Evolutionary conservation across 2,329 filamentous ascomycete species (phyloP).

Genomic region (Sclerotiophoma versabilis): DNA sequence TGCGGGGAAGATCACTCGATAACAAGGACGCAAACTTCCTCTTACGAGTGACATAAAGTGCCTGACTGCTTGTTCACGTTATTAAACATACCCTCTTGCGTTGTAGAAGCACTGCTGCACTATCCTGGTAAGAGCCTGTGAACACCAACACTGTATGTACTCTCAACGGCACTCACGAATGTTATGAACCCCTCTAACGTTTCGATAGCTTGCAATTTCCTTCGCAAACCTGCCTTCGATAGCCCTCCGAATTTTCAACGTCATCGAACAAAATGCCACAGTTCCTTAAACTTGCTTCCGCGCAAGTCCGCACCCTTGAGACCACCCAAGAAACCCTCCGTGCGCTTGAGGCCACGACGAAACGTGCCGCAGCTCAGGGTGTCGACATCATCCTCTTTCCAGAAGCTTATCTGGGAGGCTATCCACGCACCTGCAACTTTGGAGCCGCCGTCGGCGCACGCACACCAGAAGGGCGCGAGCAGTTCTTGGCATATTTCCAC

Average conservation of each 20-base stretch:
- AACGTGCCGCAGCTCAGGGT: conserved; percentile 65
- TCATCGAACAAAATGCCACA: conserved; percentile 46
- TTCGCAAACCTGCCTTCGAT: not conserved
- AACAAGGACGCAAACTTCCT: not conserved
- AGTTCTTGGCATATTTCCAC: conserved; percentile 82
- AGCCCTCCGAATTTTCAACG: not conserved
- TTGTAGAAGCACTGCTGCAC: not conserved
- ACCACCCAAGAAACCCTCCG: conserved; percentile 67
- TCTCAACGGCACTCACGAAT: too few relatives aligned
- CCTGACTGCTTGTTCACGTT: not conserved
- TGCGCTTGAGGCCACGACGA: conserved; percentile 69
- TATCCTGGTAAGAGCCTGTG: not conserved
- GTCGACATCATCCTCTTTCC: conserved; percentile 83
- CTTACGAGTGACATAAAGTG: not conserved
- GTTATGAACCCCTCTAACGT: too few relatives aligned
- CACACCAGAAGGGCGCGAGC: conserved; percentile 73
- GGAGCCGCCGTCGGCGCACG: conserved; percentile 77
- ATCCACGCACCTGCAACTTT: conserved; percentile 82
- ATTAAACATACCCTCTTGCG: not conserved
- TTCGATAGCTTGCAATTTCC: not conserved
- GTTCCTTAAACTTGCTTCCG: conserved; percentile 57
- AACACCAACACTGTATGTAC: not conserved
- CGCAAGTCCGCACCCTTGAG: conserved; percentile 57
- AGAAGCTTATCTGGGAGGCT: conserved; percentile 90
- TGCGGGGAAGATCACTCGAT: conserved; percentile 1